Percentiles rank a stretch among this genome's conserved stretches.
phyloP scores from a whole-genome alignment of 1,284 basidiomycete genomes.

The Sanghuangporus sanghuang region DNA sequence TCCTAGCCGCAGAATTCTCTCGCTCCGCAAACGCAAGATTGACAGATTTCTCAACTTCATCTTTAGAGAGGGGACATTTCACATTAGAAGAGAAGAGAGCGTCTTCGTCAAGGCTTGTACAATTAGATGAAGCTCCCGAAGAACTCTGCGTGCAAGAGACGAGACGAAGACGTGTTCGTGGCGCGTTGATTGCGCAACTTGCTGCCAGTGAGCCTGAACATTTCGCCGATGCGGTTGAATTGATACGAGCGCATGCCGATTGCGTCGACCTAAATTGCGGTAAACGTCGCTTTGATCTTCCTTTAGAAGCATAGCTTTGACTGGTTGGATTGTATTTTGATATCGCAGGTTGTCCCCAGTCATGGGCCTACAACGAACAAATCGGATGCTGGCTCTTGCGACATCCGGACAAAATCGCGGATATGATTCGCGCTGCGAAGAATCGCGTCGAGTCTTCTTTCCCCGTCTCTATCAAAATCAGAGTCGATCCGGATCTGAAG shows the following conservation, averaged over 20 bases:
- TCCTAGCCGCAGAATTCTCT: slow-evolving; percentile 49
- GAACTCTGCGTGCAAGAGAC: slow-evolving; percentile 9
- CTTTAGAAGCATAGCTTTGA: no score
- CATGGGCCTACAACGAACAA: slow-evolving; percentile 47
- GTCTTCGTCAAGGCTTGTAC: slow-evolving; percentile 3
- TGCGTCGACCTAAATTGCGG: slow-evolving; percentile 55
- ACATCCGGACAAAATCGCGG: slow-evolving; percentile 48
- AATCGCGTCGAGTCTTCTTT: slow-evolving; percentile 39
- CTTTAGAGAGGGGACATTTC: slow-evolving; percentile 45
- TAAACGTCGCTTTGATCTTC: no score
- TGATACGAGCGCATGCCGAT: slow-evolving; percentile 43
- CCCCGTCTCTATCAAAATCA: slow-evolving; percentile 55
- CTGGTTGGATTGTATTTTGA: no score
- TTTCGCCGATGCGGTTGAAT: slow-evolving; percentile 50
- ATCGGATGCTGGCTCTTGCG: slow-evolving; percentile 52
- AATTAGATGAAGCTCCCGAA: slow-evolving; percentile 12
- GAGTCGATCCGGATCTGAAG: slow-evolving; percentile 44
- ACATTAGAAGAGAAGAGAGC: slow-evolving; percentile 28
- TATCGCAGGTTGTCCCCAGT: slow-evolving; percentile 44
- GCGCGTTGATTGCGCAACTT: slow-evolving; percentile 48
- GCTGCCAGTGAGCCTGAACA: slow-evolving; percentile 41
- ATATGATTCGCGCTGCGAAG: slow-evolving; percentile 48
- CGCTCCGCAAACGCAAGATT: slow-evolving; percentile 44
- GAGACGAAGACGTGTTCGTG: slow-evolving; percentile 33
- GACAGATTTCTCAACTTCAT: slow-evolving; percentile 46